Percentiles rank a stretch among this genome's conserved stretches.
Evolutionary conservation across 257 asterid genomes (phyloP).

Genomic region (Paraleonurus japonicus): DNA sequence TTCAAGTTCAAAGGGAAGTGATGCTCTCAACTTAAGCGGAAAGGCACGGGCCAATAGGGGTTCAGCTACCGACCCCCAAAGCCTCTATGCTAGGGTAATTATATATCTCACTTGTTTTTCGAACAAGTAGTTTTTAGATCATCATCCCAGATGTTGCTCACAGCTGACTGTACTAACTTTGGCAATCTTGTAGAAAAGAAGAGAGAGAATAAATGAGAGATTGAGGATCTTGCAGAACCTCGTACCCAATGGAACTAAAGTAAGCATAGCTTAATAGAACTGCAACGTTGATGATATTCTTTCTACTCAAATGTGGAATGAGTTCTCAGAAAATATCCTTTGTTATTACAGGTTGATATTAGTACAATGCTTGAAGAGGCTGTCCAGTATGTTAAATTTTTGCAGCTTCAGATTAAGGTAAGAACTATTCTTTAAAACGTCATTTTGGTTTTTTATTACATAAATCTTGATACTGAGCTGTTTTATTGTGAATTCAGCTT

Average conservation of each 20-base stretch:
- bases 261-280: conserved; percentile 8
- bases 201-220: conserved; percentile 54
- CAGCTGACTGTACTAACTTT: not conserved
- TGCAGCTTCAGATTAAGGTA: conserved; percentile 63
- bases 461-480: not conserved
- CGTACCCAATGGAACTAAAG: conserved; percentile 58
- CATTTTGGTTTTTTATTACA: not conserved
- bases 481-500: conserved; percentile 32
- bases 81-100: conserved; percentile 59
- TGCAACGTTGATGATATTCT: not conserved
- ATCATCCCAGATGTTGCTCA: not conserved
- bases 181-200: conserved; percentile 43
- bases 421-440: not conserved
- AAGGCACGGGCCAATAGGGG: conserved; percentile 43
- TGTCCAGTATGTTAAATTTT: conserved; percentile 48
- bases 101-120: not conserved
- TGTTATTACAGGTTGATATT: conserved; percentile 42
- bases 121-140: not conserved
- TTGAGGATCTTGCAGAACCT: conserved; percentile 46
- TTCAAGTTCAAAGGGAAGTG: conserved; percentile 29
- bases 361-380: conserved; percentile 71
- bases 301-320: not conserved
- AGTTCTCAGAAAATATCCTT: conserved; percentile 5
- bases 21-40: conserved; percentile 21
- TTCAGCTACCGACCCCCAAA: conserved; percentile 62